phyloP scores from a whole-genome alignment of 768 basidiomycete genomes.

The Boletus barrowsii region DNA sequence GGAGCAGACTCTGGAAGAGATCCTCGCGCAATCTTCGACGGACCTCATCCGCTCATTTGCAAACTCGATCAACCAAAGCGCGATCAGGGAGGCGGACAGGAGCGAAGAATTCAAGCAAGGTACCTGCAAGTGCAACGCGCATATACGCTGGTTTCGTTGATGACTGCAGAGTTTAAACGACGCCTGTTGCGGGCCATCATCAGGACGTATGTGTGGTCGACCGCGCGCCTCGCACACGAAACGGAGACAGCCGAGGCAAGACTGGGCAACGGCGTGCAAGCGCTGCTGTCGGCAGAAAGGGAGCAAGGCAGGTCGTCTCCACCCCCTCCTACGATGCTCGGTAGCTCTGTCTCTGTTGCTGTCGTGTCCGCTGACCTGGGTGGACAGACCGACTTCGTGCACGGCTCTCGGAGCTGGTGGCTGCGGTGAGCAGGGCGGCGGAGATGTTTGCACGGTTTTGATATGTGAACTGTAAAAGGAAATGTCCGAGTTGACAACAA shows the following conservation, averaged over 20 bases:
- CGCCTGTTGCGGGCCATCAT: conserved; percentile 16
- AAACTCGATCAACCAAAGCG: conserved; percentile 14
- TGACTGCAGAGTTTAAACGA: conserved; percentile 21
- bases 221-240: conserved; percentile 22
- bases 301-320: conserved; percentile 37
- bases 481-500: conserved; percentile 15
- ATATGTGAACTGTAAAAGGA: conserved; percentile 26
- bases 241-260: conserved; percentile 5
- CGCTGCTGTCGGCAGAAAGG: conserved; percentile 15
- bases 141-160: conserved; percentile 24
- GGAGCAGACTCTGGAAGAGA: conserved; percentile 19
- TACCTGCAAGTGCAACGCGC: conserved; percentile 15
- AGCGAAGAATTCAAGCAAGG: conserved; percentile 22
- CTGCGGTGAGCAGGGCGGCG: conserved; percentile 25
- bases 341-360: conserved; percentile 17
- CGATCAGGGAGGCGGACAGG: conserved; percentile 16
- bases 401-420: conserved; percentile 26
- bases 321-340: conserved; percentile 12
- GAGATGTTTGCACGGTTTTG: conserved; percentile 21
- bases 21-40: conserved; percentile 18
- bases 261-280: conserved; percentile 17
- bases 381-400: conserved; percentile 22
- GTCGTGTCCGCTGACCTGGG: conserved; percentile 13
- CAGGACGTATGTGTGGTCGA: conserved; percentile 26
- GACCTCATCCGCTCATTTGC: conserved; percentile 20